These are phyloP conservation scores for Rhododendron simsii DNA, from an alignment of 148 eudicot species.

Conservation along the genomic window DNA sequence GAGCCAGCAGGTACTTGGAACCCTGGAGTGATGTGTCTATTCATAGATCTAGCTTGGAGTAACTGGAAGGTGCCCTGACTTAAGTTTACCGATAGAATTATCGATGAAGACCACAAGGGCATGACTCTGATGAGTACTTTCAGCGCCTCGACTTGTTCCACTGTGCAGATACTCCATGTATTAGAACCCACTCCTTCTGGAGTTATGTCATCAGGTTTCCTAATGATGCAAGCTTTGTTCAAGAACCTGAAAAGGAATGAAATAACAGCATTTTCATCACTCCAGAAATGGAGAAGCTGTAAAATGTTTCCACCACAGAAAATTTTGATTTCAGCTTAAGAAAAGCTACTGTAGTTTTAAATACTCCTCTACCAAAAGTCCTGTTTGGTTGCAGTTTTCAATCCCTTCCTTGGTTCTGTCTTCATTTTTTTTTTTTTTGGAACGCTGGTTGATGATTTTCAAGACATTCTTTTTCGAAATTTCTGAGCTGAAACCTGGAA, in stretches of 20 bases:
- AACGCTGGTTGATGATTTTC: not conserved
- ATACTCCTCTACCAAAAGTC: not conserved
- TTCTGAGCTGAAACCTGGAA: not conserved
- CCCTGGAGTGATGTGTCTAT: conserved; percentile 27
- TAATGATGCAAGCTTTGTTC: conserved; percentile 44
- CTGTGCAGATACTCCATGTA: not conserved
- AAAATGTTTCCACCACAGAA: not conserved
- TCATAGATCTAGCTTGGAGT: not conserved
- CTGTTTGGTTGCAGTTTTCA: not conserved
- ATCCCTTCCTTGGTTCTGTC: not conserved
- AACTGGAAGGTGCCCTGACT: not conserved
- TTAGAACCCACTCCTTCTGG: conserved; percentile 30
- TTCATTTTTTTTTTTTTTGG: not conserved
- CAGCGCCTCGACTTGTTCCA: not conserved
- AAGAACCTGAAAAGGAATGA: not conserved
- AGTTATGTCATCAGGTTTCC: conserved; percentile 42
- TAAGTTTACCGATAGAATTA: not conserved
- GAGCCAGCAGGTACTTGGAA: conserved; percentile 82
- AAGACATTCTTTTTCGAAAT: not conserved
- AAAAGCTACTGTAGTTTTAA: no score
- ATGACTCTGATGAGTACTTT: not conserved
- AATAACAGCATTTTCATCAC: not conserved
- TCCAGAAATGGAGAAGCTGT: not conserved
- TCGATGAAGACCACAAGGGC: not conserved
- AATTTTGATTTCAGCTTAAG: not conserved